Evolutionary conservation across 176 grass and related monocot genomes (phyloP), one percentile per base, ranked within the genome.

Genomic region (Lolium multiflorum): DNA sequence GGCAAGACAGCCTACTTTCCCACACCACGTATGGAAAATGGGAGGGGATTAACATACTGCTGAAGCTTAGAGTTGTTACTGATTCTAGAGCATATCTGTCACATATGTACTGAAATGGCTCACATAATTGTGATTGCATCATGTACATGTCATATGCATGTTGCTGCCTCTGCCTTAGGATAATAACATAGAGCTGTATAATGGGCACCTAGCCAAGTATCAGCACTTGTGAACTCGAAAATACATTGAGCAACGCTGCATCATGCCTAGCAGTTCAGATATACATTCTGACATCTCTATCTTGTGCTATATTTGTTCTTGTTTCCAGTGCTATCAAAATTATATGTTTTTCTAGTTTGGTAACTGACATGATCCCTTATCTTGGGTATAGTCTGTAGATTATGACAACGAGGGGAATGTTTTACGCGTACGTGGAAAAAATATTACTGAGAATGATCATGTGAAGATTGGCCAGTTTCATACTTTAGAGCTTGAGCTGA

Each of bases 391-490:
- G 96, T 86, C 85, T 92, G 88, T 95, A 61, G 96, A 98, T 44
- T 98, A 98, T 90, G 93, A 98, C 52, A 98, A 98, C 59, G 96
- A 92, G 46, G 96, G 96, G 25, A 88, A 88, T 31, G 91, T 95
- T 10, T 79, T 98, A 82, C 96, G 93, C 56, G 89, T 89, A 82
- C 91, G 91, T 74, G 96, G 96, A 38, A 98, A 94, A 87, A 98
- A 98, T 89, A 81, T 98, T 54, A 87, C 91, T 28, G 96, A 92
- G 78, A 98, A 89, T 76, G 90, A 98, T 24, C 83, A 98, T 82
- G 96, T 95, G 48, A 95, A 92, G 96, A 94, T 98, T 72, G 96
- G 96, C 1, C 96, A 98, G 80, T 98, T 94, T 76, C 93, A 96
- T 83, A 98, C 96, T 25, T 87, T 96, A 77, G 92, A 96, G 82